Conservation (phyloP, 2,329 filamentous ascomycete species). For the Herpotrichia juniperi region DNA sequence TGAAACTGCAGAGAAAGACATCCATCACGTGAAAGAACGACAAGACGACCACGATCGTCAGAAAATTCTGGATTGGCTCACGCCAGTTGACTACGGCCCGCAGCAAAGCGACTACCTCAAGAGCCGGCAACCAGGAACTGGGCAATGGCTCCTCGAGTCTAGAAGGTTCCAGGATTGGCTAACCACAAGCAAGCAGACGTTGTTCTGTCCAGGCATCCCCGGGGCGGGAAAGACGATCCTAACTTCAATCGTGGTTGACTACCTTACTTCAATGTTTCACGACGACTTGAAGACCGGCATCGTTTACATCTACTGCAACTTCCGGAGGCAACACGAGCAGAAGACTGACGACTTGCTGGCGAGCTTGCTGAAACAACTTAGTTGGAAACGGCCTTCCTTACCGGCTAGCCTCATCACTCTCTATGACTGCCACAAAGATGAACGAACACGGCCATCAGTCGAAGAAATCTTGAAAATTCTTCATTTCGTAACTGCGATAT, state of each 20-base stretch:
- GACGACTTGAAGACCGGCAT: conserved; percentile 38
- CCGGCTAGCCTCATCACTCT: not conserved
- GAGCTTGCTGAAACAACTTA: conserved; percentile 3
- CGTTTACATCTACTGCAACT: conserved; percentile 56
- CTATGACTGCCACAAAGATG: not conserved
- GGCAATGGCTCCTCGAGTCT: conserved; percentile 25
- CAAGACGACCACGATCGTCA: not conserved
- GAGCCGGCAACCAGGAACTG: conserved; percentile 20
- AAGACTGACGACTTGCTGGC: conserved; percentile 6
- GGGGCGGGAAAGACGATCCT: conserved; percentile 38
- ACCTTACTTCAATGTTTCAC: conserved; percentile 14
- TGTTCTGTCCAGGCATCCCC: conserved; percentile 32
- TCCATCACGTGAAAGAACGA: too few relatives aligned
- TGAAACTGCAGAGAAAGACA: too few relatives aligned
- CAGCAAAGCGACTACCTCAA: conserved; percentile 22
- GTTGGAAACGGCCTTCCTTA: too few relatives aligned
- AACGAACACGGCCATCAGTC: not conserved
- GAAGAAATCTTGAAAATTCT: not conserved
- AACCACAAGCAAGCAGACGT: conserved; percentile 8
- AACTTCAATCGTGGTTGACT: conserved; percentile 27
- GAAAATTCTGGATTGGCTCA: conserved; percentile 22
- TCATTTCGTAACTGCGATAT: not conserved
- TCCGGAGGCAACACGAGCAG: conserved; percentile 46
- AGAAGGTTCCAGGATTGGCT: conserved; percentile 16
- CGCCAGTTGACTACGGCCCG: conserved; percentile 10